Evolutionary conservation across 257 asterid genomes (phyloP).

Genomic region (Plectranthus barbatus): DNA sequence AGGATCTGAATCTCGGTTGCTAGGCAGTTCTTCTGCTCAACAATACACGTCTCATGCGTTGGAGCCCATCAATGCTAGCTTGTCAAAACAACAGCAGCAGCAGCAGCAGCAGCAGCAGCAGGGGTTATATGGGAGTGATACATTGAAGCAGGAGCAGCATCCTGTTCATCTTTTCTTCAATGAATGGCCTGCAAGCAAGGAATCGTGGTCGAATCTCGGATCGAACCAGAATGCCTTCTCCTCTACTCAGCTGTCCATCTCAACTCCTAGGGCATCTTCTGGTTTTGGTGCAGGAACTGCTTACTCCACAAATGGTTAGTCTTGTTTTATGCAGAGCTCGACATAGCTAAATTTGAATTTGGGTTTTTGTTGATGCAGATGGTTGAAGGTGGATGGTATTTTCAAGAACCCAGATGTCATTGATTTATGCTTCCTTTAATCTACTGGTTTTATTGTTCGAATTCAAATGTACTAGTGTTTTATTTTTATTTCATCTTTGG

Average conservation of each 20-base stretch:
- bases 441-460: no score
- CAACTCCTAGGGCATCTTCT: slow-evolving; percentile 61
- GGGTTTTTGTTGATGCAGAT: slow-evolving; percentile 25
- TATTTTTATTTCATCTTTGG: no score
- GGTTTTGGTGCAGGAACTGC: slow-evolving; percentile 44
- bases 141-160: slow-evolving; percentile 51
- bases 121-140: slow-evolving; percentile 54
- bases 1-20: slow-evolving; percentile 38
- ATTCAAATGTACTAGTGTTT: no score
- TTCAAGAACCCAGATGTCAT: no score
- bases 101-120: slow-evolving; percentile 38
- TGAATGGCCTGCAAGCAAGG: slow-evolving; percentile 80
- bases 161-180: slow-evolving; percentile 80
- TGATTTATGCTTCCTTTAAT: no score
- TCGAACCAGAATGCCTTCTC: slow-evolving; percentile 50
- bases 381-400: slow-evolving; percentile 33
- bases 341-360: neutral
- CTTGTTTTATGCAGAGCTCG: no score
- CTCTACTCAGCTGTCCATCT: slow-evolving; percentile 83
- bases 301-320: slow-evolving; percentile 27
- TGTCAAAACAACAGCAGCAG: slow-evolving; percentile 39
- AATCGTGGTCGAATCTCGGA: slow-evolving; percentile 71
- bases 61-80: slow-evolving; percentile 38
- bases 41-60: slow-evolving; percentile 35
- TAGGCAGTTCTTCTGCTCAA: slow-evolving; percentile 34